Percentiles rank a stretch among this genome's conserved stretches.
Conservation (phyloP, 805 yeast genomes). For the Kluyveromyces starmeri region DNA sequence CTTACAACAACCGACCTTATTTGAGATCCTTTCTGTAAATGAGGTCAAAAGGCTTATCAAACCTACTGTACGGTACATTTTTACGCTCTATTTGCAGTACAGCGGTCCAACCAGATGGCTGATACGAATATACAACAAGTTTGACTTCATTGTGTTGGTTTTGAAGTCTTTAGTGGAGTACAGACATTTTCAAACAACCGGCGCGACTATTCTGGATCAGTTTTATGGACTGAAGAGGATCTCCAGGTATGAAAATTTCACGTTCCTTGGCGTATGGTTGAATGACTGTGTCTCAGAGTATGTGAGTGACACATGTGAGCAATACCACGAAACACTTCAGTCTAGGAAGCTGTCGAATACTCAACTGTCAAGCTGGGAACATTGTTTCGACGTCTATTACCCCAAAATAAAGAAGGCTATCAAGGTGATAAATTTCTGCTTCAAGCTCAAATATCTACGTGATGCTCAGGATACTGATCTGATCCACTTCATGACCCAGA, state of each 20-base stretch:
- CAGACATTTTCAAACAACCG: conserved; percentile 62
- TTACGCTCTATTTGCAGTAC: conserved; percentile 3
- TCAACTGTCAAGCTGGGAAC: conserved; percentile 1
- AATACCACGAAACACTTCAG: conserved; percentile 12
- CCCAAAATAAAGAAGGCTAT: conserved; percentile 1
- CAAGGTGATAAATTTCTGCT: conserved; percentile 2
- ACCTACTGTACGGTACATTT: conserved; percentile 71
- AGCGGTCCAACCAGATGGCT: conserved; percentile 53
- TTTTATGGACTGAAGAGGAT: conserved; percentile 81
- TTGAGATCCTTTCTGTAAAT: conserved; percentile 75
- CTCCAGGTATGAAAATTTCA: neutral
- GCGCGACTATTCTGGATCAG: conserved; percentile 81
- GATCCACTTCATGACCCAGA: neutral
- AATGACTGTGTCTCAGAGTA: conserved; percentile 19
- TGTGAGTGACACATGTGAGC: conserved; percentile 6
- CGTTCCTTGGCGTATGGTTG: conserved; percentile 2
- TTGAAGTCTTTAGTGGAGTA: conserved; percentile 61
- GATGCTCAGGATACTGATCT: conserved; percentile 1
- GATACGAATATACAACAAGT: conserved; percentile 56
- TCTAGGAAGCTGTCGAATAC: conserved; percentile 5
- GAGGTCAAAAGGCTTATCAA: conserved; percentile 72
- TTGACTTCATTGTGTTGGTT: conserved; percentile 48
- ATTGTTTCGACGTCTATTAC: conserved; percentile 1
- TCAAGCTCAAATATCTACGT: conserved; percentile 3
- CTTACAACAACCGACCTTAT: conserved; percentile 56